Percentiles rank a stretch among this genome's conserved stretches.
These are phyloP conservation scores for Russula brevipes DNA, from an alignment of 768 basidiomycete species.

Conservation along the genomic window DNA sequence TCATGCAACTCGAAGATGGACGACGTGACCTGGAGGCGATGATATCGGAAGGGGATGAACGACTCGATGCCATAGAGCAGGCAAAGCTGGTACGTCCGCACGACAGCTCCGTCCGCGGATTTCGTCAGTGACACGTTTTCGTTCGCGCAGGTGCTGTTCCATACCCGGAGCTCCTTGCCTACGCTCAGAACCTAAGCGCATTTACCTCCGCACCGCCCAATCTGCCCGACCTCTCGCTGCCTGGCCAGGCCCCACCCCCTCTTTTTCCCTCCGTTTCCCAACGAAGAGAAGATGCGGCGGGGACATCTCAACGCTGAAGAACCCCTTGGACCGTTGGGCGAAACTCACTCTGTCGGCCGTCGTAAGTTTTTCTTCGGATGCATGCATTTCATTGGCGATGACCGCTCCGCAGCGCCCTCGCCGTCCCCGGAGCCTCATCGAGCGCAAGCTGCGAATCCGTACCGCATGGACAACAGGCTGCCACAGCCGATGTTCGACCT, in stretches of 20 bases:
- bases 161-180: constrained; percentile 76
- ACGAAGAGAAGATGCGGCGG: constrained; percentile 86
- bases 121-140: not conserved
- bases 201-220: constrained; percentile 88
- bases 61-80: constrained; percentile 61
- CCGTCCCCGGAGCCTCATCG: constrained; percentile 50
- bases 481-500: constrained; percentile 66
- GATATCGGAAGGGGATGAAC: constrained; percentile 70
- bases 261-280: constrained; percentile 88
- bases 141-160: constrained; percentile 59
- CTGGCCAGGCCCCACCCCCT: constrained; percentile 71
- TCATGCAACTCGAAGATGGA: constrained; percentile 56
- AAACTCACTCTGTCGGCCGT: constrained; percentile 76
- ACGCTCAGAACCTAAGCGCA: constrained; percentile 78
- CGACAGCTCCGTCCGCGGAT: not conserved
- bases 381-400: constrained; percentile 3
- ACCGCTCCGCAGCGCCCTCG: constrained; percentile 46
- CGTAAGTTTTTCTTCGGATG: constrained; percentile 40
- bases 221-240: constrained; percentile 67
- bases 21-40: constrained; percentile 64
- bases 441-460: constrained; percentile 55
- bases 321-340: constrained; percentile 70
- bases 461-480: constrained; percentile 60
- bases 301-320: constrained; percentile 77
- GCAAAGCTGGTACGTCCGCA: constrained; percentile 61